Conservation (phyloP, 2,329 filamentous ascomycete species). For the Nemania diffusa region DNA sequence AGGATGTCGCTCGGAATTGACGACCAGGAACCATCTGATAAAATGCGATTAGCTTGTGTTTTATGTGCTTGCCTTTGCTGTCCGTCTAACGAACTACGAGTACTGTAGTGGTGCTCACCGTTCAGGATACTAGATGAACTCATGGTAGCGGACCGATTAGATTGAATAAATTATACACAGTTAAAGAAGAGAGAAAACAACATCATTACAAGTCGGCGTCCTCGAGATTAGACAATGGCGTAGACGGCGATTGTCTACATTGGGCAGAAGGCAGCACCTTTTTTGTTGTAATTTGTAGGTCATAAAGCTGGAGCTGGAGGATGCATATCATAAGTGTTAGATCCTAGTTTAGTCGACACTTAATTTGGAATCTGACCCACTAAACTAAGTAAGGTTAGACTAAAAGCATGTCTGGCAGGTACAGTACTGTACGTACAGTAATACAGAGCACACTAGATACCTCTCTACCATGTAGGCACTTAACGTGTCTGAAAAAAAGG, state of each 20-base stretch:
- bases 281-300: not conserved
- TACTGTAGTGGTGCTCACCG: constrained; percentile 23
- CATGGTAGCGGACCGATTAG: constrained; percentile 15
- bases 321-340: constrained; percentile 14
- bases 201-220: constrained; percentile 21
- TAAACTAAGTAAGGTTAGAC: not conserved
- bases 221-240: not conserved
- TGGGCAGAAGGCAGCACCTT: not conserved
- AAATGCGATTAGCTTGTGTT: constrained; percentile 8
- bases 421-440: constrained; percentile 9
- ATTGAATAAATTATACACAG: constrained; percentile 3
- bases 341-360: not conserved
- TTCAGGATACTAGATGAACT: constrained; percentile 12
- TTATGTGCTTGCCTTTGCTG: not conserved
- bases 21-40: constrained; percentile 56
- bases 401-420: not conserved
- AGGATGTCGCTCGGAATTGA: constrained; percentile 64
- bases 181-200: not conserved
- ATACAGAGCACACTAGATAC: too few relatives aligned
- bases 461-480: too few relatives aligned
- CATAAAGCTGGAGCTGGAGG: constrained; percentile 6
- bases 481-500: too few relatives aligned
- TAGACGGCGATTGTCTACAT: not conserved
- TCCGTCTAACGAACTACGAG: not conserved
- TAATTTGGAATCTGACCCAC: constrained; percentile 9